Percentiles rank a stretch among this genome's conserved stretches.
Conservation (phyloP, 2,329 filamentous ascomycete genomes). For the Fusarium sp. region DNA sequence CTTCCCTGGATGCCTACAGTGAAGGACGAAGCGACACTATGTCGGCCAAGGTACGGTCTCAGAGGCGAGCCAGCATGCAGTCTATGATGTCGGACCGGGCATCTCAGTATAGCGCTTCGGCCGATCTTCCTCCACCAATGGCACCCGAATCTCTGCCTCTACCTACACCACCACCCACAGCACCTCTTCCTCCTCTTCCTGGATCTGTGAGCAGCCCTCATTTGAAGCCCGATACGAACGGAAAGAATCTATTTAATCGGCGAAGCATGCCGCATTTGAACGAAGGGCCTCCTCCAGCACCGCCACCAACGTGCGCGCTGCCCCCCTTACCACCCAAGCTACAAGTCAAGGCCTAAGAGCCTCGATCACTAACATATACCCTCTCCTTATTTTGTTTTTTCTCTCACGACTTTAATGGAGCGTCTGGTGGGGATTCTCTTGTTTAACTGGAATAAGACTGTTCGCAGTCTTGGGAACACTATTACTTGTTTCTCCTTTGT, state of each 20-base stretch:
- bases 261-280: constrained; percentile 66
- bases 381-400: constrained; percentile 23
- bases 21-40: constrained; percentile 43
- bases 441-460: constrained; percentile 31
- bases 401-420: constrained; percentile 35
- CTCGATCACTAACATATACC: constrained; percentile 15
- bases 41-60: constrained; percentile 38
- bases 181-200: constrained; percentile 53
- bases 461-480: constrained; percentile 30
- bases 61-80: constrained; percentile 50
- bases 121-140: constrained; percentile 46
- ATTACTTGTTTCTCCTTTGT: constrained; percentile 25
- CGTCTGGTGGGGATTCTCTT: constrained; percentile 33
- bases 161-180: constrained; percentile 50
- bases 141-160: constrained; percentile 44
- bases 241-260: constrained; percentile 52
- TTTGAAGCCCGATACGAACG: constrained; percentile 39
- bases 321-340: constrained; percentile 63
- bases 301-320: constrained; percentile 67
- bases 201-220: constrained; percentile 42
- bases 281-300: constrained; percentile 66
- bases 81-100: constrained; percentile 49
- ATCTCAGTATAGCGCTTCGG: constrained; percentile 40
- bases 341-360: constrained; percentile 35
- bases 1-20: constrained; percentile 53